phyloP scores from a whole-genome alignment of 768 basidiomycete species.

The Russula compacta region DNA sequence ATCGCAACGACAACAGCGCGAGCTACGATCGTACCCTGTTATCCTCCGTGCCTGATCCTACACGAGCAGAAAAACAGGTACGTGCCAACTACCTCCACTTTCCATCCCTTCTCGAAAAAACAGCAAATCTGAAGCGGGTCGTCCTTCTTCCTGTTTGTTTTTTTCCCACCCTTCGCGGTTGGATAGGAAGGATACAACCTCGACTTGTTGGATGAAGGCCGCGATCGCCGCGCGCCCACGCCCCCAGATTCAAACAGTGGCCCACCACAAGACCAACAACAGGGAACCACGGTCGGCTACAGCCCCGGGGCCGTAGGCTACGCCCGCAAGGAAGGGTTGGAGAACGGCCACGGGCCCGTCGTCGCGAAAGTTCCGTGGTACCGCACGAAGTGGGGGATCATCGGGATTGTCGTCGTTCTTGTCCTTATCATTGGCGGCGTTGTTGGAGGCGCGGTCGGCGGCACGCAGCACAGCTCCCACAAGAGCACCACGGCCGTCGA shows the following conservation, averaged over 20 bases:
- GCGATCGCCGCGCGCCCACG: slow-evolving; percentile 18
- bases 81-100: not conserved
- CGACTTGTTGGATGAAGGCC: slow-evolving; percentile 30
- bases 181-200: slow-evolving; percentile 47
- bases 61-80: slow-evolving; percentile 28
- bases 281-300: not conserved
- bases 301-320: slow-evolving; percentile 12
- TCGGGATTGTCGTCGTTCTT: slow-evolving; percentile 30
- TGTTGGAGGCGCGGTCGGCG: slow-evolving; percentile 54
- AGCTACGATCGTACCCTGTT: slow-evolving; percentile 27
- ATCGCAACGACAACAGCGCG: not conserved
- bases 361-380: slow-evolving; percentile 34
- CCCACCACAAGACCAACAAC: slow-evolving; percentile 22
- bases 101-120: not conserved
- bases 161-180: not conserved
- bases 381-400: slow-evolving; percentile 37
- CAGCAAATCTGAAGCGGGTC: not conserved
- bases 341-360: slow-evolving; percentile 5
- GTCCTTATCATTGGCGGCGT: slow-evolving; percentile 41
- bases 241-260: slow-evolving; percentile 3
- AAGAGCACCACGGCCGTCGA: not conserved
- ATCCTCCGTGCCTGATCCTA: slow-evolving; percentile 25
- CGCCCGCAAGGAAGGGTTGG: slow-evolving; percentile 16
- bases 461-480: slow-evolving; percentile 24
- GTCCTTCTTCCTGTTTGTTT: not conserved